A percentile compares a stretch with the other conserved stretches of the same genome.
These are phyloP conservation scores for Nitzschia sp. DNA, from an alignment of 108 stramenopile genomes.

Conservation along the genomic window DNA sequence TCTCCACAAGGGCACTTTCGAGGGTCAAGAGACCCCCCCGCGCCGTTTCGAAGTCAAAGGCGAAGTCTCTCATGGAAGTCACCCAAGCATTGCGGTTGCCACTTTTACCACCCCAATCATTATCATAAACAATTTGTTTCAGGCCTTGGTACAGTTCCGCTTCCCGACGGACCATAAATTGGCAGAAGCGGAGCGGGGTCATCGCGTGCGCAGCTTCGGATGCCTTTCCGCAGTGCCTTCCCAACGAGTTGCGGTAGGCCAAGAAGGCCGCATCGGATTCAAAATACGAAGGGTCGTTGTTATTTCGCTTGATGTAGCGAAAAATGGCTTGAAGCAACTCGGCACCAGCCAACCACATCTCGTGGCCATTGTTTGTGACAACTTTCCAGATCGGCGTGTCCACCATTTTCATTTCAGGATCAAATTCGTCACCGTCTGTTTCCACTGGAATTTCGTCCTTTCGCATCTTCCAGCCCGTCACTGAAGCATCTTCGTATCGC, in stretches of 20 bases:
- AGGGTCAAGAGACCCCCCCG: slow-evolving; percentile 74
- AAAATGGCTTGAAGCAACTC: slow-evolving; percentile 63
- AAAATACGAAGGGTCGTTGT: slow-evolving; percentile 54
- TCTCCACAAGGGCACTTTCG: slow-evolving; percentile 75
- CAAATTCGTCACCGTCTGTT: slow-evolving; percentile 27
- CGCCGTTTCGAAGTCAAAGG: slow-evolving; percentile 63
- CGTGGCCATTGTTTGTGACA: slow-evolving; percentile 52
- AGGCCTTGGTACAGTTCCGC: slow-evolving; percentile 75
- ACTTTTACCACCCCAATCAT: slow-evolving; percentile 86
- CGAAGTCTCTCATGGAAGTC: slow-evolving; percentile 76
- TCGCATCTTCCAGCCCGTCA: slow-evolving; percentile 64
- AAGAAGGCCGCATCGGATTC: slow-evolving; percentile 77
- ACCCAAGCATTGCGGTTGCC: slow-evolving; percentile 80
- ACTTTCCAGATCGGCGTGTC: slow-evolving; percentile 53
- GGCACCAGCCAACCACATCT: slow-evolving; percentile 40
- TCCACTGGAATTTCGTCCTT: slow-evolving; percentile 34
- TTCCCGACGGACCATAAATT: slow-evolving; percentile 76
- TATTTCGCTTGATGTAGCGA: slow-evolving; percentile 59
- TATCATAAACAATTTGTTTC: slow-evolving; percentile 68
- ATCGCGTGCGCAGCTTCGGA: slow-evolving; percentile 72
- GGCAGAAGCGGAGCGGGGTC: slow-evolving; percentile 67
- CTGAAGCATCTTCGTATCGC: slow-evolving; percentile 63
- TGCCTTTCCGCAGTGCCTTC: slow-evolving; percentile 74
- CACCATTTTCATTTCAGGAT: slow-evolving; percentile 33
- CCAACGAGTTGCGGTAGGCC: slow-evolving; percentile 69